Evolutionary conservation across 306 rosid species (phyloP).

Genomic region (Pyrus bretschneideri): DNA sequence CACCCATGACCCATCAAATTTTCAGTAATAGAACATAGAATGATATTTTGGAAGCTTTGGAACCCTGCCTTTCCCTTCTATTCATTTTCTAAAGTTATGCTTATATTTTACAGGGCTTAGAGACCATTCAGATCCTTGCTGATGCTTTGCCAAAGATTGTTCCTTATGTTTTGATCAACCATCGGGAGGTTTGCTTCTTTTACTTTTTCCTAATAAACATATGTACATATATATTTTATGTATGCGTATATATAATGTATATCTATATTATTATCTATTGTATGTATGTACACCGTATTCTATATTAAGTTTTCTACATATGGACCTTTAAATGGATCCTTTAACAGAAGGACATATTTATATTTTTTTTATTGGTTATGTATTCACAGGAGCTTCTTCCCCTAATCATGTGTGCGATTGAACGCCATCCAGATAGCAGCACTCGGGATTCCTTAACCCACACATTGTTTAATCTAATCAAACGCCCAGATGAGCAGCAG

Average conservation of each 20-base stretch:
- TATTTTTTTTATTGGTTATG: slow-evolving; percentile 13
- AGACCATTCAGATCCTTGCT: slow-evolving; percentile 85
- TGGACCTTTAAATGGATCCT: background rate
- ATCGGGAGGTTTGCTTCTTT: slow-evolving; percentile 72
- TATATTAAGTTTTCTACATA: no score
- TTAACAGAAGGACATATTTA: background rate
- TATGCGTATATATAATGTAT: background rate
- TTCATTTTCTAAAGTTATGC: slow-evolving; percentile 10
- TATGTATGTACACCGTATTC: background rate
- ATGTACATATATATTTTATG: background rate
- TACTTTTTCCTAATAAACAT: background rate
- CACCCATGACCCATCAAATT: background rate
- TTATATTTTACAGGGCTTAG: slow-evolving; percentile 59
- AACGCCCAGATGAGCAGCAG: slow-evolving; percentile 96
- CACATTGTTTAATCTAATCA: slow-evolving; percentile 90
- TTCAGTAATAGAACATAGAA: background rate
- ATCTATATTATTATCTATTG: background rate
- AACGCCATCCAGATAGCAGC: slow-evolving; percentile 92
- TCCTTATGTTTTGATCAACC: slow-evolving; percentile 95
- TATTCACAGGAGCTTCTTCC: slow-evolving; percentile 89
- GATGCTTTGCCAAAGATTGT: slow-evolving; percentile 96
- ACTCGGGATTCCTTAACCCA: slow-evolving; percentile 96
- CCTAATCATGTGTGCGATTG: slow-evolving; percentile 92
- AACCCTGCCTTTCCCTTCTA: background rate
- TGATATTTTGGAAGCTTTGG: background rate